phyloP scores from a whole-genome alignment of 768 basidiomycete genomes.

The Clathrus columnatus region DNA sequence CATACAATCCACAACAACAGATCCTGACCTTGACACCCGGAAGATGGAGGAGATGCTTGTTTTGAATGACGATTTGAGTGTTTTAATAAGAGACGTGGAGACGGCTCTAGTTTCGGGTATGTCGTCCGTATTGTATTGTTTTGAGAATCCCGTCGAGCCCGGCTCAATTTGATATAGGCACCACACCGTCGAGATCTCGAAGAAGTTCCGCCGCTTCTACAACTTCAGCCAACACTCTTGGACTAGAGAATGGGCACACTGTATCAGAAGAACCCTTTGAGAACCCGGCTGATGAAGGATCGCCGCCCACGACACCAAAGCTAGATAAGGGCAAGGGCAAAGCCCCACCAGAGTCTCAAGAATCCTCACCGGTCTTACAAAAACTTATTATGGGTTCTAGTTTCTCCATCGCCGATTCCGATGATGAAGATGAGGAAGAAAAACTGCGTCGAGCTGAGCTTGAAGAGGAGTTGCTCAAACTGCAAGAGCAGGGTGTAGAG shows the following conservation, averaged over 20 bases:
- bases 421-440: conserved; percentile 27
- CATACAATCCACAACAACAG: conserved; percentile 47
- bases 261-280: neutral
- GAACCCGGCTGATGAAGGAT: conserved; percentile 17
- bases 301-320: conserved; percentile 44
- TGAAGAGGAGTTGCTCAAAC: conserved; percentile 46
- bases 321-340: conserved; percentile 74
- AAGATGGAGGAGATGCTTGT: conserved; percentile 54
- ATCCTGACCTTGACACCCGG: conserved; percentile 37
- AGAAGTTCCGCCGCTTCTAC: neutral
- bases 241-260: conserved; percentile 22
- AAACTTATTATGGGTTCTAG: conserved; percentile 61
- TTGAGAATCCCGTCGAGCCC: neutral
- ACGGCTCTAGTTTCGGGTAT: conserved; percentile 12
- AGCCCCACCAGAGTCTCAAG: conserved; percentile 59
- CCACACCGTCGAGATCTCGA: neutral
- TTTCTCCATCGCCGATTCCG: conserved; percentile 36
- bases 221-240: neutral
- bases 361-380: conserved; percentile 34
- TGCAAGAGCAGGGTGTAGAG: conserved; percentile 15
- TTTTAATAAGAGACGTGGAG: conserved; percentile 39
- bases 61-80: conserved; percentile 64
- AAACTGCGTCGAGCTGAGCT: conserved; percentile 24
- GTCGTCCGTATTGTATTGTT: neutral
- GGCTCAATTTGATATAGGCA: neutral